Conservation (phyloP, 148 eudicot species). For the Chenopodium berlandieri region DNA sequence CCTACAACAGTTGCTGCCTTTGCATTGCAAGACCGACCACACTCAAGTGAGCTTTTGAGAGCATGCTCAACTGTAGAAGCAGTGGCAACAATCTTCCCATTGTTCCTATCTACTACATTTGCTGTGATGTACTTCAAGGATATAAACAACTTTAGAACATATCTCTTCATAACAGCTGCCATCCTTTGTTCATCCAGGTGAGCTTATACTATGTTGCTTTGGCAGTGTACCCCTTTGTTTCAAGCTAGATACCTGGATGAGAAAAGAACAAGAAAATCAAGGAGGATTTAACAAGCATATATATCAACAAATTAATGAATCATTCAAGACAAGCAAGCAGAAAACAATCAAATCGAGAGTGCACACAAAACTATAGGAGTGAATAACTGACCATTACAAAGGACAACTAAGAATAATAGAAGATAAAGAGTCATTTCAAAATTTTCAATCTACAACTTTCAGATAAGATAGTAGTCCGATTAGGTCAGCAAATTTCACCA, state of each 20-base stretch:
- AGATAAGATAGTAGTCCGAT: no score
- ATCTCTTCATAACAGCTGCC: conserved; percentile 57
- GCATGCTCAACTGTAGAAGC: conserved; percentile 69
- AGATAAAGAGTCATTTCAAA: no score
- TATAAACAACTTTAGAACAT: conserved; percentile 57
- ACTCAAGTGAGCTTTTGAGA: conserved; percentile 52
- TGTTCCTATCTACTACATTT: conserved; percentile 69
- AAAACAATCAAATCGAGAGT: neutral
- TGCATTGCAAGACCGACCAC: conserved; percentile 69
- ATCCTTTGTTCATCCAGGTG: conserved; percentile 26
- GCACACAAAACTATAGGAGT: no score
- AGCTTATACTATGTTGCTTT: conserved; percentile 1
- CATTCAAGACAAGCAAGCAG: neutral
- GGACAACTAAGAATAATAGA: neutral
- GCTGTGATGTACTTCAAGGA: conserved; percentile 70
- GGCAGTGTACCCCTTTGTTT: neutral
- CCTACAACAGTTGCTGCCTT: conserved; percentile 73
- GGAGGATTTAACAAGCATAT: no score
- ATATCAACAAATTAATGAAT: neutral
- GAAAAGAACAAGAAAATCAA: conserved; percentile 6
- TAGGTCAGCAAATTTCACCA: neutral
- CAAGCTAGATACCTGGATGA: conserved; percentile 6
- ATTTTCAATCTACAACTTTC: neutral
- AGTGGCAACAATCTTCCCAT: conserved; percentile 58
- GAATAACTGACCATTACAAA: neutral